A percentile compares a stretch with the other conserved stretches of the same genome.
Conservation (phyloP, 2,329 filamentous ascomycete species). For the Fusarium sp. region DNA sequence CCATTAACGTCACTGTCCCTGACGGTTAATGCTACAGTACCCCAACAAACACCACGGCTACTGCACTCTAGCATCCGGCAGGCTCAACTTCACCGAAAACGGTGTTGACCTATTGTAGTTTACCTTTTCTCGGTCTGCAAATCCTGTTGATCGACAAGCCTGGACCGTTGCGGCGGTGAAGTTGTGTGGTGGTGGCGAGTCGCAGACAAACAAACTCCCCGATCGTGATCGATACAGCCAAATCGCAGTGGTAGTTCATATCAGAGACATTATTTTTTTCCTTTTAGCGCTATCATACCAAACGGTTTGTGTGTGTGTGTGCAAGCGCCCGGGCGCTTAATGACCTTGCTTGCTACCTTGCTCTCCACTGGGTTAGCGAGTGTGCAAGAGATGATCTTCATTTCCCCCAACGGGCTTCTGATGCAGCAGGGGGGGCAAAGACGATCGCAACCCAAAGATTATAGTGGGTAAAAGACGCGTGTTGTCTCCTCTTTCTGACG, state of each 20-base stretch:
- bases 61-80: background rate
- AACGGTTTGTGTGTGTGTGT: constrained; percentile 1
- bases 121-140: constrained; percentile 10
- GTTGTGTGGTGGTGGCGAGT: constrained; percentile 21
- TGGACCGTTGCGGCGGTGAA: constrained; percentile 20
- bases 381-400: constrained; percentile 43
- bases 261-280: constrained; percentile 14
- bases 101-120: background rate
- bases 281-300: constrained; percentile 23
- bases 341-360: background rate
- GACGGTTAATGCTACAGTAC: constrained; percentile 15
- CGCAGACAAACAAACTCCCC: constrained; percentile 12
- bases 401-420: constrained; percentile 38
- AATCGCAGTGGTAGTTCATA: constrained; percentile 15
- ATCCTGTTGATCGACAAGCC: constrained; percentile 26
- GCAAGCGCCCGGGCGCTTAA: constrained; percentile 37
- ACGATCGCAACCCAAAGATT: constrained; percentile 30
- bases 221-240: constrained; percentile 32
- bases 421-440: constrained; percentile 18
- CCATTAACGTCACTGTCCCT: constrained; percentile 22
- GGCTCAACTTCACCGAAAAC: background rate
- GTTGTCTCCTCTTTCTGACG: constrained; percentile 19
- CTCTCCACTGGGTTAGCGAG: constrained; percentile 5
- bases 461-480: constrained; percentile 37
- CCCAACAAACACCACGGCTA: background rate